phyloP scores from a whole-genome alignment of 345 rosid genomes.

The Linum lewisii region DNA sequence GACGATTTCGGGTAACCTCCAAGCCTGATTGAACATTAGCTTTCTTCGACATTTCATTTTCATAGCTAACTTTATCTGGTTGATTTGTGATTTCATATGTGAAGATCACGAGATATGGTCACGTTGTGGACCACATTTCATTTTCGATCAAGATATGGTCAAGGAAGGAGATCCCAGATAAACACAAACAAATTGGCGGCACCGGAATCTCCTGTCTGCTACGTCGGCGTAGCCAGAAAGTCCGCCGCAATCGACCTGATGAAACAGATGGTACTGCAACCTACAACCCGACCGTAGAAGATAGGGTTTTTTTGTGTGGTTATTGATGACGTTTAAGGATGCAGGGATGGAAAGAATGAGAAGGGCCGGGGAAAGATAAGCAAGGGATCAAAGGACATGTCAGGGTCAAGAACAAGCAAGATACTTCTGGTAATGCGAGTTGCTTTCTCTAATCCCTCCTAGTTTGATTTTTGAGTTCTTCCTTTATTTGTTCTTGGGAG shows the following conservation, averaged over 20 bases:
- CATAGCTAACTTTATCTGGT: no score
- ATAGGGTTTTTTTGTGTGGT: slow-evolving; percentile 7
- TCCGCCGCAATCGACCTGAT: slow-evolving; percentile 92
- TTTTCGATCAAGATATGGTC: no score
- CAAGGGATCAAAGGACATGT: slow-evolving; percentile 93
- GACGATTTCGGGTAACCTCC: no score
- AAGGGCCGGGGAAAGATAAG: slow-evolving; percentile 94
- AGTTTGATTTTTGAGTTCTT: no score
- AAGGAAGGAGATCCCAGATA: not conserved
- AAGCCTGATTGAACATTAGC: no score
- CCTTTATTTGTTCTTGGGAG: not conserved
- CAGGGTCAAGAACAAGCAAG: slow-evolving; percentile 83
- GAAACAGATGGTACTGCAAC: slow-evolving; percentile 71
- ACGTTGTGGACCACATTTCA: no score
- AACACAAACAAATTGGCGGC: slow-evolving; percentile 43
- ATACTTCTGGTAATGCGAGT: slow-evolving; percentile 47
- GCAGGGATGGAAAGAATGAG: slow-evolving; percentile 99
- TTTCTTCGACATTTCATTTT: no score
- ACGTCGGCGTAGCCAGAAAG: slow-evolving; percentile 66
- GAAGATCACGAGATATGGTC: no score
- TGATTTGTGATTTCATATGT: no score
- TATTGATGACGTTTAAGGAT: not conserved
- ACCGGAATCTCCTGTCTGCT: slow-evolving; percentile 82
- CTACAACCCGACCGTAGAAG: not conserved
- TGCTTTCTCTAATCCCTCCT: no score